Evolutionary conservation across 371 early-diverging fungal species (phyloP).

Genomic region (Blakeslea trispora): DNA sequence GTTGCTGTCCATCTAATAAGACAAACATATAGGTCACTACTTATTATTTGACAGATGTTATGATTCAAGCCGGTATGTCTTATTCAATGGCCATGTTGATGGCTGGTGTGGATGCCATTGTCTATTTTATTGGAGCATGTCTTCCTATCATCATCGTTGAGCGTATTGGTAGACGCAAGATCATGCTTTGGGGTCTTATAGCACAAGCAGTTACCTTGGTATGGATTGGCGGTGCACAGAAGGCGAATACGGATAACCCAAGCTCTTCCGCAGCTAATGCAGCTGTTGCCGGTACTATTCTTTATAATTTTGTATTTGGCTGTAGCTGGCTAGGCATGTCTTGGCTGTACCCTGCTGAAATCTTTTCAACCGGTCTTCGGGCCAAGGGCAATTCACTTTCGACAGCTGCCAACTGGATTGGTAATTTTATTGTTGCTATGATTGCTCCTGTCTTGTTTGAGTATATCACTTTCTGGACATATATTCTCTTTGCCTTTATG

Average conservation of each 20-base stretch:
- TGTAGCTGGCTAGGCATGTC: slow-evolving; percentile 63
- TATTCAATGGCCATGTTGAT: slow-evolving; percentile 33
- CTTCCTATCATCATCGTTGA: slow-evolving; percentile 32
- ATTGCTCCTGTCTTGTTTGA: slow-evolving; percentile 48
- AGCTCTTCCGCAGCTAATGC: slow-evolving; percentile 23
- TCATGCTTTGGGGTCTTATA: slow-evolving; percentile 26
- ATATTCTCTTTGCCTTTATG: slow-evolving; percentile 24
- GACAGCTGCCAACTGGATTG: slow-evolving; percentile 73
- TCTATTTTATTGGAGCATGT: slow-evolving; percentile 43
- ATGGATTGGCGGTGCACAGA: slow-evolving; percentile 32
- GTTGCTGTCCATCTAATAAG: slow-evolving; percentile 18
- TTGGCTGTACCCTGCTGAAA: slow-evolving; percentile 62
- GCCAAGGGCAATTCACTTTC: slow-evolving; percentile 53
- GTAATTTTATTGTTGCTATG: slow-evolving; percentile 54
- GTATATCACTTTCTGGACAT: slow-evolving; percentile 42
- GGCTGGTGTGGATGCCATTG: slow-evolving; percentile 41
- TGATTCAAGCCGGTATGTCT: slow-evolving; percentile 37
- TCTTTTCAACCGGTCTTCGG: slow-evolving; percentile 45
- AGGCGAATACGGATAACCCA: slow-evolving; percentile 16
- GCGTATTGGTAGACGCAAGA: slow-evolving; percentile 26
- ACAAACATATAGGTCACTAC: slow-evolving; percentile 49
- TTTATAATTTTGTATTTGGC: slow-evolving; percentile 57
- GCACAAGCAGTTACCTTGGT: slow-evolving; percentile 25
- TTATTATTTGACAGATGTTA: slow-evolving; percentile 39
- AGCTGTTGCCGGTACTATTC: slow-evolving; percentile 39